Conservation (phyloP, 2,329 filamentous ascomycete species). For the Chaetoscypha palmicola region DNA sequence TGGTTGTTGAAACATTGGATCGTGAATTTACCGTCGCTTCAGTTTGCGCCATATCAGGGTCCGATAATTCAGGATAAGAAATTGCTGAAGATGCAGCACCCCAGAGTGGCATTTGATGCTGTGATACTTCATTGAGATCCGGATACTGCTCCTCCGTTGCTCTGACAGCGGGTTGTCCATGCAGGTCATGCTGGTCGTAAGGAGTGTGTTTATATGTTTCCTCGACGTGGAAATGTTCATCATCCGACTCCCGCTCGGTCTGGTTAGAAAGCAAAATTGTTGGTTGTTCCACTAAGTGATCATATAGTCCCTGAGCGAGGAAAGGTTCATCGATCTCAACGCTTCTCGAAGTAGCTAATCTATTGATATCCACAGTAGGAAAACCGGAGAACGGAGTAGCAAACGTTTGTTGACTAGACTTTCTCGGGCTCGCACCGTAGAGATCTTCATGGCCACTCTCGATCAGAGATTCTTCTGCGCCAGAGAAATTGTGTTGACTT, state of each 20-base stretch:
- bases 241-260: background rate
- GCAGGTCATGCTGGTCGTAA: background rate
- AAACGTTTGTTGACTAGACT: background rate
- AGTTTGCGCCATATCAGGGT: background rate
- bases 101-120: constrained; percentile 6
- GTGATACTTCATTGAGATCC: constrained; percentile 10
- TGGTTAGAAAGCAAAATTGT: background rate
- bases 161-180: background rate
- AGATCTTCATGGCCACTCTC: constrained; percentile 7
- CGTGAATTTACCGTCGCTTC: background rate
- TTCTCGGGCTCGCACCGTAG: constrained; percentile 5
- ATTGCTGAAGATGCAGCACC: background rate
- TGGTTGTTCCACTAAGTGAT: background rate
- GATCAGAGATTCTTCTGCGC: too few relatives aligned
- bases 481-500: background rate
- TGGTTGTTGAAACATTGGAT: constrained; percentile 7
- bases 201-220: background rate
- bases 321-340: background rate
- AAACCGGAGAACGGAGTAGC: background rate
- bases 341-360: background rate
- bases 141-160: constrained; percentile 10
- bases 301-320: background rate
- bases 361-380: too few relatives aligned
- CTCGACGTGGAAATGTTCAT: background rate
- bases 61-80: constrained; percentile 20